Evolutionary conservation across 192 early-diverging fungal species (phyloP), one percentile per base, ranked within the genome.

Genomic region (Entrophospora sp.): DNA sequence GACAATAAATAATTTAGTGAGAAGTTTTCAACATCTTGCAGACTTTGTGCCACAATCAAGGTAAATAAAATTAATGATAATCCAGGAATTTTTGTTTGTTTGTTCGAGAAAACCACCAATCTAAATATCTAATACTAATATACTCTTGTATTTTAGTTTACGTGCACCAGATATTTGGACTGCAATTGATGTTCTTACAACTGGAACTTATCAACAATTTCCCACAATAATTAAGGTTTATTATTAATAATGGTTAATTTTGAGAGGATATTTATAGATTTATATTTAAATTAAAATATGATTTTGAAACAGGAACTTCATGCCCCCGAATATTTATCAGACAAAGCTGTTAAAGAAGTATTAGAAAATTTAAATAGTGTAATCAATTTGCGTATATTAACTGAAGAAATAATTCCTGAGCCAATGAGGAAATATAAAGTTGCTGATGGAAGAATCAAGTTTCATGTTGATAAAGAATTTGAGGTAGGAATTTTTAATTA

Each of bases 161-260:
- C 55, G 55, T 5, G 34, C 32, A 18, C 92, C 84, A 61, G 93
- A 96, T 70, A 80, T 96, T 24, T 64, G 75, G 30, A 93, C 88
- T 20, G 90, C 92, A 0, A 80, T 93, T 8, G 92, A 94, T 67
- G 86, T 96, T 16, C 79, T 96, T 49, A 90, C 89, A 4, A 88
- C 87, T 4, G 90, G 93, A 37, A 81, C 82, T 22, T 96, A 93
- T 66, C 84, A 86, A 49, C 80, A 88, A 4, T 76, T 96, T 57
- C 93, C 93, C 1, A 69, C 73, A 2, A 82, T 84, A 31, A 87
- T 93, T 30, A 86, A 88, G 71, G 86, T 86, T 71, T 27, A 2
- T 24, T 34, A 14, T 31, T 42, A 44, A 36, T 25, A 45, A 31
- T 18, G 16, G 28, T 35, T 12, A 32, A 51, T 20, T 46, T 27